phyloP scores from a whole-genome alignment of 305 asterid genomes.

The Plantago coronopus region DNA sequence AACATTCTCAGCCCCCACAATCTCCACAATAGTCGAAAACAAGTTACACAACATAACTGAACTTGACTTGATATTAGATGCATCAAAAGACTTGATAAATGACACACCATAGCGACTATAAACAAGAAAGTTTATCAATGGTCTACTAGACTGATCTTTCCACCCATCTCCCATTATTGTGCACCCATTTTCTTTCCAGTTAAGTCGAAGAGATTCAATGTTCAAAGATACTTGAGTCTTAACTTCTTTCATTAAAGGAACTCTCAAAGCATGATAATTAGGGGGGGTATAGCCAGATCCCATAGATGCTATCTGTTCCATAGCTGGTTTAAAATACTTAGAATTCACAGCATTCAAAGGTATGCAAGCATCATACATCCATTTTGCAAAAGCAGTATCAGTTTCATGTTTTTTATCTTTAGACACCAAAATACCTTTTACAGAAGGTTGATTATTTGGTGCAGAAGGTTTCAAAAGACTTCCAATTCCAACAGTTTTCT shows the following conservation, averaged over 20 bases:
- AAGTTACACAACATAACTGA: background rate
- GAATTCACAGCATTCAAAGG: slow-evolving; percentile 15
- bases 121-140: slow-evolving; percentile 7
- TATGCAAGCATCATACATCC: slow-evolving; percentile 11
- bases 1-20: slow-evolving; percentile 2
- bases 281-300: slow-evolving; percentile 2
- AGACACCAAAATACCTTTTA: background rate
- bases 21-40: slow-evolving; percentile 5
- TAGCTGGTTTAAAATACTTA: background rate
- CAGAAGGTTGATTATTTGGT: background rate
- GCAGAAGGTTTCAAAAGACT: background rate
- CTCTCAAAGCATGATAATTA: background rate
- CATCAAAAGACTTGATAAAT: slow-evolving; percentile 8
- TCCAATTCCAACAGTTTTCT: too few species aligned
- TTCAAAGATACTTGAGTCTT: background rate
- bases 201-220: background rate
- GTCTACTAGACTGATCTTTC: background rate
- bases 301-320: background rate
- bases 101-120: slow-evolving; percentile 1
- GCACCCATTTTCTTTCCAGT: background rate
- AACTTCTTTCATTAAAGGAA: background rate
- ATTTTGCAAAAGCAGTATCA: background rate
- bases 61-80: background rate
- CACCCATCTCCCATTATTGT: slow-evolving; percentile 15
- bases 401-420: slow-evolving; percentile 7